These are phyloP conservation scores for Pulveroboletus ravenelii DNA, from an alignment of 768 basidiomycete genomes.

Conservation along the genomic window DNA sequence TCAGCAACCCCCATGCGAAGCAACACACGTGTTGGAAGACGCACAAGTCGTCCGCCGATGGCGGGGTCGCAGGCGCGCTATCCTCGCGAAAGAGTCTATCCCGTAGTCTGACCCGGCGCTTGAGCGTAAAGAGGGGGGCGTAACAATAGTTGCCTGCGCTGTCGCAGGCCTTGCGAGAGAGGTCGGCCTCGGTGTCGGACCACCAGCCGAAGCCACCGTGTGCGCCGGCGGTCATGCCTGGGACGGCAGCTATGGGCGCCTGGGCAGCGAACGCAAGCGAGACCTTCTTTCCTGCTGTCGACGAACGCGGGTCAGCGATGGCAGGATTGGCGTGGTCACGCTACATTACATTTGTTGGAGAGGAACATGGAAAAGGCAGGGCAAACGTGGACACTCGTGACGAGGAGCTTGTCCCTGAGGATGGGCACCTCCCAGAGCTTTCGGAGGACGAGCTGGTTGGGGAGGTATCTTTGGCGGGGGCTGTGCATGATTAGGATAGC, in stretches of 20 bases:
- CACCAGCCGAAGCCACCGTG: slow-evolving; percentile 17
- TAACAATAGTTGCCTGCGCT: slow-evolving; percentile 17
- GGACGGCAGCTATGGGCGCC: slow-evolving; percentile 6
- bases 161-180: slow-evolving; percentile 24
- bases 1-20: background rate
- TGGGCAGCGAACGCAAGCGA: slow-evolving; percentile 19
- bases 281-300: slow-evolving; percentile 21
- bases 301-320: background rate
- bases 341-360: slow-evolving; percentile 25
- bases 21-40: slow-evolving; percentile 6
- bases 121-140: slow-evolving; percentile 28
- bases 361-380: slow-evolving; percentile 34
- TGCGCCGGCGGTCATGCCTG: slow-evolving; percentile 13
- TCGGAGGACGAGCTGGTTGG: slow-evolving; percentile 20
- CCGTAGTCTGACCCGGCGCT: background rate
- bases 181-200: slow-evolving; percentile 13
- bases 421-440: slow-evolving; percentile 18
- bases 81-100: slow-evolving; percentile 12
- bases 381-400: slow-evolving; percentile 30
- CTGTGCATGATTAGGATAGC: slow-evolving; percentile 34
- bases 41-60: slow-evolving; percentile 15
- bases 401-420: slow-evolving; percentile 31
- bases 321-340: too few species aligned
- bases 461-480: slow-evolving; percentile 24
- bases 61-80: background rate